phyloP scores from a whole-genome alignment of 2,329 filamentous ascomycete genomes.

The Talaromyces sp. region DNA sequence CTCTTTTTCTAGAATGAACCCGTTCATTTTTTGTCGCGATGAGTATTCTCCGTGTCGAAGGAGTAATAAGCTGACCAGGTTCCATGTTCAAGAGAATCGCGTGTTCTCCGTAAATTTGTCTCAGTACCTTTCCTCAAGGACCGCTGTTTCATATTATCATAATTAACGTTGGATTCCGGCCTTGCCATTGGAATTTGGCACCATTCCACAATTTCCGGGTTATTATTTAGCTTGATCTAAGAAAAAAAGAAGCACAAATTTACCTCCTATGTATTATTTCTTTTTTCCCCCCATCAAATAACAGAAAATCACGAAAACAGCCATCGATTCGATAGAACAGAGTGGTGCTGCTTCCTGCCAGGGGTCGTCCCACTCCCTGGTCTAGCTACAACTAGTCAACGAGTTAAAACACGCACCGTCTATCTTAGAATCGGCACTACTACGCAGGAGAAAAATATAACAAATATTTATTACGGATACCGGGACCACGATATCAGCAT shows the following conservation, averaged over 20 bases:
- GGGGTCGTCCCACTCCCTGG: not conserved
- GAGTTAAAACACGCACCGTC: not conserved
- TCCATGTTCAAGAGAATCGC: not conserved
- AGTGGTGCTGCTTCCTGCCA: not conserved
- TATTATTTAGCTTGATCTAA: not conserved
- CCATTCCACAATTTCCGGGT: not conserved
- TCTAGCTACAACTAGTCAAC: not conserved
- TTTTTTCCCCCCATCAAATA: too few species aligned
- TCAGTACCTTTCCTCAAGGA: not conserved
- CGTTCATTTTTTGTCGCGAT: not conserved
- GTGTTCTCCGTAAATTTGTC: not conserved
- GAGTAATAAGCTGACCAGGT: not conserved
- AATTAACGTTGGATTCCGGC: not conserved
- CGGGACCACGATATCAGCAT: not conserved
- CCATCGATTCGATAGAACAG: not conserved
- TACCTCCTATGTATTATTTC: not conserved
- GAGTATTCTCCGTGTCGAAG: not conserved
- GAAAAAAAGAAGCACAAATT: not conserved
- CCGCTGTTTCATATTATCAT: not conserved
- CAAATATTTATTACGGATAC: not conserved
- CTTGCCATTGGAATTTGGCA: not conserved
- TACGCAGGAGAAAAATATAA: not conserved
- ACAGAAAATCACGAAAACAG: not conserved
- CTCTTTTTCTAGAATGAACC: not conserved
- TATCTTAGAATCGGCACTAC: not conserved